Evolutionary conservation across 2,329 filamentous ascomycete species (phyloP), one percentile per base, ranked within the genome.

Genomic region (Ustilaginoidea virens): DNA sequence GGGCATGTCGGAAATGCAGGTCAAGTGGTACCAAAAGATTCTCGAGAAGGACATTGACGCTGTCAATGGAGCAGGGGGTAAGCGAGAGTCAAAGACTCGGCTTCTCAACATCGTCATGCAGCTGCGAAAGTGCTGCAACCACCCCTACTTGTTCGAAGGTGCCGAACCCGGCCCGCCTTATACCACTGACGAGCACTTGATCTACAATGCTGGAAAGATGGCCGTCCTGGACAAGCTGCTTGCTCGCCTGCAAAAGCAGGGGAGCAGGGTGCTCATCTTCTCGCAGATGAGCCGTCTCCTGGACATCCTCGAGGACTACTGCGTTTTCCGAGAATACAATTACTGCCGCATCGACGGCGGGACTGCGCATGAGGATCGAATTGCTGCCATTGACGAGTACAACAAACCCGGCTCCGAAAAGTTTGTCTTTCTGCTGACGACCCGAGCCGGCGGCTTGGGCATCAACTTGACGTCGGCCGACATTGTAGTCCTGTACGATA

Each of bases 71-170:
- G 90, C 87, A 17, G 83, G 80, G 38, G 90, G 90, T 28, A 98
- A 94, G 58, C 80, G 86, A 35, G 90, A 98, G 56, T 96, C 87
- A 18, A 98, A 98, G 61, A 98, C 90, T 1, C 75, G 90, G 38
- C 69, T 98, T 14, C 66, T 98, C 39, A 98, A 98, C 56, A 98
- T 98, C 47, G 90, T 98, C 43, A 98, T 98, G 90, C 90, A 98
- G 55, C 69, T 98, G 39, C 79, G 90, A 44, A 98, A 98, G 56
- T 98, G 90, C 58, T 98, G 90, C 53, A 98, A 98, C 44, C 90
- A 98, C 48, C 90, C 90, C 1, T 98, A 98, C 44, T 71, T 98
- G 1, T 98, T 98, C 41, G 90, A 98, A 49, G 90, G 90, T 31
- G 90, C 90, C 7, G 90, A 98, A 49, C 90, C 90, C 23, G 90